These are phyloP conservation scores for Pisolithus orientalis DNA, from an alignment of 768 basidiomycete species.

Conservation along the genomic window DNA sequence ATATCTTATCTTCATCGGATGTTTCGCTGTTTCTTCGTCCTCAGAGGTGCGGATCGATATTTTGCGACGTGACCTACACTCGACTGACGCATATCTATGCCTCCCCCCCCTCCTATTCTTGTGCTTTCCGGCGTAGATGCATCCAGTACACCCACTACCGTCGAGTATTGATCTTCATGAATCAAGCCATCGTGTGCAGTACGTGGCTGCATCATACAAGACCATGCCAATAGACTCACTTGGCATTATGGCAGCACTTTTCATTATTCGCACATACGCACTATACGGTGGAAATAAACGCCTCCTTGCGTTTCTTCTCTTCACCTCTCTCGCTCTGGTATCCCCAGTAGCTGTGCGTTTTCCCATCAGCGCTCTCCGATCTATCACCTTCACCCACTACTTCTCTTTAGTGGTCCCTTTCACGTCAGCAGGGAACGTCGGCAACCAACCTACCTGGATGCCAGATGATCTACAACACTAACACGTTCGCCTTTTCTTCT, in stretches of 20 bases:
- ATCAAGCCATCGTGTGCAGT: slow-evolving; percentile 44
- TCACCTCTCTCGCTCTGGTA: slow-evolving; percentile 25
- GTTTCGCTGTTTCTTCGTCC: neutral
- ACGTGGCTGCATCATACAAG: slow-evolving; percentile 11
- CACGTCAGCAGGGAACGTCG: slow-evolving; percentile 30
- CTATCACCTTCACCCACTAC: neutral
- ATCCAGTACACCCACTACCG: slow-evolving; percentile 32
- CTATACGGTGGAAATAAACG: slow-evolving; percentile 38
- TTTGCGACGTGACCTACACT: neutral
- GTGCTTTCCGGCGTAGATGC: slow-evolving; percentile 30
- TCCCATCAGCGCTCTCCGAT: neutral
- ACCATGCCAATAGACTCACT: neutral
- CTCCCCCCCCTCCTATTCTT: neutral
- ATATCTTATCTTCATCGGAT: too few relatives aligned
- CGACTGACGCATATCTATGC: neutral
- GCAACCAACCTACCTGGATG: slow-evolving; percentile 24
- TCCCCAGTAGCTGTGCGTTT: slow-evolving; percentile 32
- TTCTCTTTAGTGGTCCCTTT: slow-evolving; percentile 38
- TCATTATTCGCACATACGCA: slow-evolving; percentile 45
- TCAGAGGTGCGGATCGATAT: slow-evolving; percentile 1
- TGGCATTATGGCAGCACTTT: slow-evolving; percentile 27
- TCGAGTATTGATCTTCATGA: slow-evolving; percentile 35
- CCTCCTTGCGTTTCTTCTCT: slow-evolving; percentile 32
- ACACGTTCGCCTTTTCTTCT: neutral
- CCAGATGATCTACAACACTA: slow-evolving; percentile 6